Evolutionary conservation across 2,329 filamentous ascomycete genomes (phyloP).

Genomic region (Trichoderma atroviride): DNA sequence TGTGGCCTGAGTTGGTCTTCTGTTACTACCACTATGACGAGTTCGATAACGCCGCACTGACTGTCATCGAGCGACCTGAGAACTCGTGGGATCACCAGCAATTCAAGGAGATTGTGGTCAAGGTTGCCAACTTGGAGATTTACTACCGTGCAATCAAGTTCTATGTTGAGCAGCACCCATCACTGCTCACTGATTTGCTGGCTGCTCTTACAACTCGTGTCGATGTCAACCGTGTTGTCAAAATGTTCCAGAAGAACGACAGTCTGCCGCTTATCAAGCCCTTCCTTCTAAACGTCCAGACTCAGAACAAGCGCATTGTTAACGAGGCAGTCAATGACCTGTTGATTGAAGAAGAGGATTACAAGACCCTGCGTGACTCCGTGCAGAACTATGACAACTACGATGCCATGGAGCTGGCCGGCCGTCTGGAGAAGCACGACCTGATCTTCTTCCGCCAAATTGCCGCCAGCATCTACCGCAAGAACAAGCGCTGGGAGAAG

Average conservation of each 20-base stretch:
- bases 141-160: constrained; percentile 98
- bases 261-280: constrained; percentile 98
- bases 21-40: constrained; percentile 98
- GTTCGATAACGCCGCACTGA: constrained; percentile 93
- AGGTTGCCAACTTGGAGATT: constrained; percentile 97
- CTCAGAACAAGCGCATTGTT: constrained; percentile 96
- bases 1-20: constrained; percentile 98
- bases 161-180: constrained; percentile 95
- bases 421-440: constrained; percentile 94
- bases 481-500: constrained; percentile 99
- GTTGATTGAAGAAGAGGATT: constrained; percentile 97
- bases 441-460: constrained; percentile 99
- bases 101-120: constrained; percentile 98
- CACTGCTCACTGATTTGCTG: constrained; percentile 91
- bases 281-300: constrained; percentile 93
- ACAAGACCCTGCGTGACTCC: constrained; percentile 97
- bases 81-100: constrained; percentile 99
- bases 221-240: constrained; percentile 98
- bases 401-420: constrained; percentile 88
- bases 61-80: constrained; percentile 96
- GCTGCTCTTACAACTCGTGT: constrained; percentile 90
- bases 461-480: constrained; percentile 96
- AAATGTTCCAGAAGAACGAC: constrained; percentile 98
- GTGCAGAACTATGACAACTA: constrained; percentile 99
- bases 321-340: constrained; percentile 98